phyloP scores from a whole-genome alignment of 176 grass and related monocot species.

The Carex myosuroides region DNA sequence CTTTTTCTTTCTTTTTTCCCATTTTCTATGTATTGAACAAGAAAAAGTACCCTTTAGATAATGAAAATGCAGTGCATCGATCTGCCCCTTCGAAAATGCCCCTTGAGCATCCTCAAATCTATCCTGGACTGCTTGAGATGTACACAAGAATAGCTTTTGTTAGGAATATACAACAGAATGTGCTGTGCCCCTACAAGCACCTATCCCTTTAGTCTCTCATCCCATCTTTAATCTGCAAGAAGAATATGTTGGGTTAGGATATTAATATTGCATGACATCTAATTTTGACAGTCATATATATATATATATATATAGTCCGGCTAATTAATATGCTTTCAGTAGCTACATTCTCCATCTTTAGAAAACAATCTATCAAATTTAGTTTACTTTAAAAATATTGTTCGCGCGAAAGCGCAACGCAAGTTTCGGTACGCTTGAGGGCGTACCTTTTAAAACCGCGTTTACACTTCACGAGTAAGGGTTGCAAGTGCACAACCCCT shows the following conservation, averaged over 20 bases:
- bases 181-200: not conserved
- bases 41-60: no score
- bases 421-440: no score
- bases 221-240: not conserved
- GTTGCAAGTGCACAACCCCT: no score
- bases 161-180: not conserved
- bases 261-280: not conserved
- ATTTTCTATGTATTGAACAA: no score
- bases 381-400: no score
- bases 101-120: not conserved
- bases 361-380: not conserved
- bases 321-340: no score
- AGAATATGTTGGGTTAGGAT: not conserved
- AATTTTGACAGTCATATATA: no score
- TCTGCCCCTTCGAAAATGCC: not conserved
- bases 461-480: no score
- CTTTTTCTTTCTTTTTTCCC: no score
- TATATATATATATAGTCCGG: no score
- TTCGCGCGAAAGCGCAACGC: no score
- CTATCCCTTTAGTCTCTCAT: not conserved
- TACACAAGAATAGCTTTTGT: not conserved
- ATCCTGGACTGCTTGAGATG: not conserved
- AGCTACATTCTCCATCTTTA: not conserved
- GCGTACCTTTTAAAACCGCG: no score
- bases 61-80: not conserved